Evolutionary conservation across 2,329 filamentous ascomycete genomes (phyloP), one percentile per base, ranked within the genome.

Genomic region (Ascochyta viciae-villosae): DNA sequence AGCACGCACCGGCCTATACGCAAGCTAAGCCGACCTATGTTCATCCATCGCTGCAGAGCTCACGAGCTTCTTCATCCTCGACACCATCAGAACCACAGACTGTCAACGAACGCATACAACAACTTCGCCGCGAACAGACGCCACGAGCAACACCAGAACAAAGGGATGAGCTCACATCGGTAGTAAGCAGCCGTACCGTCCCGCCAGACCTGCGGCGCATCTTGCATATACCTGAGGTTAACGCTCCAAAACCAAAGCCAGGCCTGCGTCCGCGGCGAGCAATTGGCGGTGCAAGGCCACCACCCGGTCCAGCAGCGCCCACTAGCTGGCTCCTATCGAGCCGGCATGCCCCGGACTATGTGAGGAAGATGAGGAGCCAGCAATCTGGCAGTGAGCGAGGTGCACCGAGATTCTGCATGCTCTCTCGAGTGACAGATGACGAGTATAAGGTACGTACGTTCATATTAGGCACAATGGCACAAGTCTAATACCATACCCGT

Each of bases 41-140:
- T 13, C 74, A 77, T 58, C 71, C 73, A 2, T 74, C 71, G 22
- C 54, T 74, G 16, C 67, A 73, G 34, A 71, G 68, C 59, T 68
- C 73, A 24, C 62, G 67, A 16, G 62, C 68, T 34, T 62, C 66
- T 23, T 61, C 64, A 23, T 61, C 70, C 1, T 52, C 62, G 12
- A 38, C 65, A 22, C 48, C 65, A n/a, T 61, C 70, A 3, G 55
- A 66, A 53, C 71, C 64, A 2, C 70, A 66, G 34, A 72, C 72
- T n/a, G 80, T 82, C 61, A 82, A 80, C 64, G 76, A 82, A 64
- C 77, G 77, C 38, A 76, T 82, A 47, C 72, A 75, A 41, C 78
- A 80, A 60, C 73, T 82, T 10, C 78, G 80, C 16, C 76, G 74
- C 47, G 74, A 79, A 51, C 76, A 80, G 57, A 61, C 74, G 23